A percentile compares a stretch with the other conserved stretches of the same genome.
Conservation (phyloP, 176 grass and related monocot species). For the Paspalum notatum region DNA sequence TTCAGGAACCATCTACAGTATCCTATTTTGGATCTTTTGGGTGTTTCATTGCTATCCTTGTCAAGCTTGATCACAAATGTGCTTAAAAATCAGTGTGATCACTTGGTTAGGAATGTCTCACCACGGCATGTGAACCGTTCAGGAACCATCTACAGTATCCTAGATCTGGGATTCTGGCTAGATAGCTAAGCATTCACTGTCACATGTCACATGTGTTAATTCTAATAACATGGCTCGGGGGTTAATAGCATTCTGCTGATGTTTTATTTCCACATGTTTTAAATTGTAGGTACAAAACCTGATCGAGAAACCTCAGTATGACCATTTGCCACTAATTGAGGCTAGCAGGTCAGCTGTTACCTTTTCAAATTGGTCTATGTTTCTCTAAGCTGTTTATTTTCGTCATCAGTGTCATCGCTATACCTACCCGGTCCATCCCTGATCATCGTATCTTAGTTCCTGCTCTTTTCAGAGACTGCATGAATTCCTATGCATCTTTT, state of each 20-base stretch:
- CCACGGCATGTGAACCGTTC: not conserved
- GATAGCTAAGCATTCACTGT: not conserved
- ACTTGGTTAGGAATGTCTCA: not conserved
- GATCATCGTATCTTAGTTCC: not conserved
- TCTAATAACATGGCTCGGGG: slow-evolving; percentile 3
- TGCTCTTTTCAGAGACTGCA: not conserved
- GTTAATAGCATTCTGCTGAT: not conserved
- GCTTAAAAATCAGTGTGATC: not conserved
- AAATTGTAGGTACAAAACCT: slow-evolving; percentile 80
- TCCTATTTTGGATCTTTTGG: not conserved
- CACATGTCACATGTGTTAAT: not conserved
- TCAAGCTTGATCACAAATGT: not conserved
- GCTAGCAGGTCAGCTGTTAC: slow-evolving; percentile 83
- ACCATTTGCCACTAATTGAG: slow-evolving; percentile 93
- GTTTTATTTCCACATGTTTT: not conserved
- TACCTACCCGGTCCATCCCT: not conserved
- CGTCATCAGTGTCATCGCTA: not conserved
- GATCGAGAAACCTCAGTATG: slow-evolving; percentile 97
- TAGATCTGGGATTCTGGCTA: not conserved
- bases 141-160: not conserved
- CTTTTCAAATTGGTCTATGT: slow-evolving; percentile 11
- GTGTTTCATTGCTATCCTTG: not conserved
- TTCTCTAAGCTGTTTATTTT: slow-evolving; percentile 20
- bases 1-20: not conserved
- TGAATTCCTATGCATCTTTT: not conserved